phyloP scores from a whole-genome alignment of 331 rosid species.

The Stylosanthes scabra region DNA sequence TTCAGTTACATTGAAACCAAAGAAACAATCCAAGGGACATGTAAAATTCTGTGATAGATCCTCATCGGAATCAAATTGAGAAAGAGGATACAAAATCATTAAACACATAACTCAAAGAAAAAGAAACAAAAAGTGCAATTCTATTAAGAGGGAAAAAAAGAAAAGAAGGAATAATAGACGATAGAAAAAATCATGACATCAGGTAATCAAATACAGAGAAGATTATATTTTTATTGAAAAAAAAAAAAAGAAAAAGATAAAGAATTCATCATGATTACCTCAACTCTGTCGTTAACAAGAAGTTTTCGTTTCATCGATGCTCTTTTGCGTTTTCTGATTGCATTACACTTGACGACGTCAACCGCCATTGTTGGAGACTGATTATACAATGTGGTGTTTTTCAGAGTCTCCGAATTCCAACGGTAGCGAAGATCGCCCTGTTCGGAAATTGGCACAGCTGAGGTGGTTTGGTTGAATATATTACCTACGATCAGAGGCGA shows the following conservation, averaged over 20 bases:
- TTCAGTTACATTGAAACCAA: constrained; percentile 16
- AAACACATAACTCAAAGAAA: constrained; percentile 1
- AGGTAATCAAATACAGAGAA: constrained; percentile 22
- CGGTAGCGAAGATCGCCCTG: too few species aligned
- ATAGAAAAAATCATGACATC: constrained; percentile 4
- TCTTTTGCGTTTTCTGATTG: constrained; percentile 45
- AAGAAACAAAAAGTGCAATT: background rate
- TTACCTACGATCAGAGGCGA: too few species aligned
- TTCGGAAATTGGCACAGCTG: too few species aligned
- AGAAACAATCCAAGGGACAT: background rate
- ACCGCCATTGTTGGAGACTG: constrained; percentile 62
- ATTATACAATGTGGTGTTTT: background rate
- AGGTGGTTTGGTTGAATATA: too few species aligned
- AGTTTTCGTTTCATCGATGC: constrained; percentile 41
- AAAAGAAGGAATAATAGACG: background rate
- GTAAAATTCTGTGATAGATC: background rate
- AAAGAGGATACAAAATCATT: constrained; percentile 19
- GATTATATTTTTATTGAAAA: background rate
- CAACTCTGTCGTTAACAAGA: constrained; percentile 54
- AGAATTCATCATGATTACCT: constrained; percentile 50
- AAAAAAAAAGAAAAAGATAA: background rate
- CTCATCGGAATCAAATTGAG: constrained; percentile 2
- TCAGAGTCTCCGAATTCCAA: background rate
- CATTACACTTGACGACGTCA: constrained; percentile 25
- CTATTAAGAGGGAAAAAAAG: background rate